Evolutionary conservation across 768 basidiomycete genomes (phyloP).

Genomic region (Lactifluus hygrophoroides): DNA sequence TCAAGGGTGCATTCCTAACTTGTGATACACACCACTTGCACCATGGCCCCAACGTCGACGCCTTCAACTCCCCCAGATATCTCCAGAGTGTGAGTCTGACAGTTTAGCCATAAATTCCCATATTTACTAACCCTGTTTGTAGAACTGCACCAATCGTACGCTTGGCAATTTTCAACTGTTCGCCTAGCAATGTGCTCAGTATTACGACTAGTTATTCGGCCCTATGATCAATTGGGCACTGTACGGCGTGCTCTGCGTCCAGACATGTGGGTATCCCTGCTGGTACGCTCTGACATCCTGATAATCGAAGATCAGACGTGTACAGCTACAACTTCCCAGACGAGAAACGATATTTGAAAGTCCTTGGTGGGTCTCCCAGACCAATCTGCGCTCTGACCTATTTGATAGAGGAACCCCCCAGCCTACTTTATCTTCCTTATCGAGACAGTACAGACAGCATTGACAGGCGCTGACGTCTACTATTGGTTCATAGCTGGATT

Average conservation of each 20-base stretch:
- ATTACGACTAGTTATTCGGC: background rate
- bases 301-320: background rate
- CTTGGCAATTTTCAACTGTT: background rate
- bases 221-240: background rate
- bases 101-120: background rate
- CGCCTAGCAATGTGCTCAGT: background rate
- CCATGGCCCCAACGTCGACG: background rate
- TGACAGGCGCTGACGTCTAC: background rate
- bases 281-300: too few relatives aligned
- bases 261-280: background rate
- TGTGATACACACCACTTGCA: background rate
- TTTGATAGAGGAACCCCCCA: background rate
- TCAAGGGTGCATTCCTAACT: background rate
- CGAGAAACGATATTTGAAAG: constrained; percentile 1
- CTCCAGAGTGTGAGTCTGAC: background rate
- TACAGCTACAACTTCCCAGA: constrained; percentile 8
- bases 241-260: constrained; percentile 2
- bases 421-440: background rate
- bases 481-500: constrained; percentile 4
- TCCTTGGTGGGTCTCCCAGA: background rate
- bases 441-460: background rate
- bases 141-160: background rate
- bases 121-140: background rate
- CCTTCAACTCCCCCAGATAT: background rate
- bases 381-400: background rate